Conservation (phyloP, 2,329 filamentous ascomycete genomes). For the Talaromyces sp. region DNA sequence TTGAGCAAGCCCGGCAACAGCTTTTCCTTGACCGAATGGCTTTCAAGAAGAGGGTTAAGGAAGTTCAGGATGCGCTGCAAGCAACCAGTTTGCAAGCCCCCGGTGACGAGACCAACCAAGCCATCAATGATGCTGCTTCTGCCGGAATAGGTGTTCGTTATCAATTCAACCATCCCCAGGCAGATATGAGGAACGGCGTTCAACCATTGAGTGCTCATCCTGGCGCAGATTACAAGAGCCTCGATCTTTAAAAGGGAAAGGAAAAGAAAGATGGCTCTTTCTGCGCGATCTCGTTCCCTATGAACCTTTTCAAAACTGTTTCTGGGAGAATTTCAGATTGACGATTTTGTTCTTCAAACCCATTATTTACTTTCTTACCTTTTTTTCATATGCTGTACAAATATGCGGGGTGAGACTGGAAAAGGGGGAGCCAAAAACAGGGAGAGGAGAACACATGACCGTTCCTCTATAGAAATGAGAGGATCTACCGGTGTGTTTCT, state of each 20-base stretch:
- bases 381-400: slow-evolving; percentile 4
- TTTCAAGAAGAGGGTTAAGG: slow-evolving; percentile 81
- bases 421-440: neutral
- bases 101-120: slow-evolving; percentile 36
- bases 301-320: neutral
- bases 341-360: neutral
- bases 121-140: slow-evolving; percentile 31
- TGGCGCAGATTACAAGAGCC: slow-evolving; percentile 38
- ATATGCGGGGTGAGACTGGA: slow-evolving; percentile 4
- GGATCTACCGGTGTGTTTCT: neutral
- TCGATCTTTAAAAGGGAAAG: slow-evolving; percentile 34
- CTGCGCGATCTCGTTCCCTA: neutral
- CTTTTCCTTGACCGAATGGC: slow-evolving; percentile 87
- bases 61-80: slow-evolving; percentile 69
- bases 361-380: neutral
- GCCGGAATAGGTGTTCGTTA: slow-evolving; percentile 35
- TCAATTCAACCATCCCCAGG: slow-evolving; percentile 35
- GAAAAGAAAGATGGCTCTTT: neutral
- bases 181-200: slow-evolving; percentile 25
- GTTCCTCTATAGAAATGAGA: neutral
- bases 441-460: neutral
- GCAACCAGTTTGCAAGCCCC: slow-evolving; percentile 38
- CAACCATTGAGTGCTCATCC: slow-evolving; percentile 38
- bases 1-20: slow-evolving; percentile 87
- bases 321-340: neutral